Evolutionary conservation across 2,329 filamentous ascomycete species (phyloP), one percentile per base, ranked within the genome.

Genomic region (Sarocladiaceae sp.): DNA sequence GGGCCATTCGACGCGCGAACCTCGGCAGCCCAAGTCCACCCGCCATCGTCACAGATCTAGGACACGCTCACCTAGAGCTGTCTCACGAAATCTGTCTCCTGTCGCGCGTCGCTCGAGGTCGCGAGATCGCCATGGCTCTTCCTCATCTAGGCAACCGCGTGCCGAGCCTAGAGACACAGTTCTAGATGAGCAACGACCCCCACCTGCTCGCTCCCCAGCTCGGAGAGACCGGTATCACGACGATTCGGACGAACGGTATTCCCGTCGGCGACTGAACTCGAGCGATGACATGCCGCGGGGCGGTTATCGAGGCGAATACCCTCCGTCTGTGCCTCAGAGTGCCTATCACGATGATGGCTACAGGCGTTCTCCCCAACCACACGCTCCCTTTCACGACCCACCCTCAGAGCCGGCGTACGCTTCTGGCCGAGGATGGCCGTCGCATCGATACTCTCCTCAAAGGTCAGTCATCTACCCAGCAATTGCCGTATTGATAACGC

Each of bases 211-310:
- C 12, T 40, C 34, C 13, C 27, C 27, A 29, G 7, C 35, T 9
- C 27, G 33, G 4, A 40, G 35, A 20, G 29, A 53, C 51, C 29
- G 53, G 64, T 37, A 62, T 64, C 34, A 70, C 73, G 15, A 70
- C 70, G 15, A 65, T 3, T 15, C 37, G 3, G 23, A 41, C n/a
- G 23, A 41, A 4, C 21, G 24, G n/a, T 19, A 41, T 18, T 11
- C 37, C 15, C 15, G 11, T 7, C 7, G 11, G 4, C 37, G 69
- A 10, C 71, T 73, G 11, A 74, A 71, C 41, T 60, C 71, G 31
- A 72, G 77, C 52, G 70, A 73, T 46, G 72, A 71, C 24, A 71
- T 75, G 67, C 64, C 67, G 12, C 63, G 72, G 33, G 64, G 66
- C 23, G 60, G 62, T 31, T 66, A 65, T 45, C 67, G 69, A 44